Percentiles rank a stretch among this genome's conserved stretches.
These are phyloP conservation scores for Panaeolus papilionaceus DNA, from an alignment of 768 basidiomycete genomes.

Conservation along the genomic window DNA sequence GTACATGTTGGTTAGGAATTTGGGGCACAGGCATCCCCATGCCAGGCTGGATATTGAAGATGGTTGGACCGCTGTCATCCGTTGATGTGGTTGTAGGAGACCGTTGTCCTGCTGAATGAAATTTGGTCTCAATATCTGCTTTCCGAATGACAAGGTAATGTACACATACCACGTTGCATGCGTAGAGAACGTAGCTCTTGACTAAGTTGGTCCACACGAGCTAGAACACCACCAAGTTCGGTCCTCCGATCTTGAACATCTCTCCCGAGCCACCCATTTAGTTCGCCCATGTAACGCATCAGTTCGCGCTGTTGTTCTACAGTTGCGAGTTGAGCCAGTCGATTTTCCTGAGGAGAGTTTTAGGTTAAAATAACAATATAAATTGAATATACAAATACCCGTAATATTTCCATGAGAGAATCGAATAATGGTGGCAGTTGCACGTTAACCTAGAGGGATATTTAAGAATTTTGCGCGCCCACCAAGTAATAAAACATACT, in stretches of 20 bases:
- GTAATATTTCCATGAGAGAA: slow-evolving; percentile 70
- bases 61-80: neutral
- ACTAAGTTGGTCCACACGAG: slow-evolving; percentile 60
- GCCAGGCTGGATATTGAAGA: neutral
- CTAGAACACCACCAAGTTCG: slow-evolving; percentile 70
- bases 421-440: slow-evolving; percentile 48
- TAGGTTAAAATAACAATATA: slow-evolving; percentile 14
- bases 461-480: neutral
- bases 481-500: slow-evolving; percentile 34
- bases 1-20: neutral
- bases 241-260: slow-evolving; percentile 82
- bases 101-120: slow-evolving; percentile 15
- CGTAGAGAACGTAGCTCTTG: slow-evolving; percentile 46
- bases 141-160: neutral
- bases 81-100: slow-evolving; percentile 16
- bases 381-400: slow-evolving; percentile 47
- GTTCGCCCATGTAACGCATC: slow-evolving; percentile 76
- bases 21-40: neutral
- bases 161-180: slow-evolving; percentile 35
- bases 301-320: slow-evolving; percentile 82
- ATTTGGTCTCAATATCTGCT: slow-evolving; percentile 11
- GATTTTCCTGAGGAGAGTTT: slow-evolving; percentile 65
- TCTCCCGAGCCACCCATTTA: slow-evolving; percentile 82
- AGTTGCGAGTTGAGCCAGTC: slow-evolving; percentile 72
- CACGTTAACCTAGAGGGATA: slow-evolving; percentile 17